Evolutionary conservation across 768 basidiomycete species (phyloP).

Genomic region (Mycena rebaudengoi): DNA sequence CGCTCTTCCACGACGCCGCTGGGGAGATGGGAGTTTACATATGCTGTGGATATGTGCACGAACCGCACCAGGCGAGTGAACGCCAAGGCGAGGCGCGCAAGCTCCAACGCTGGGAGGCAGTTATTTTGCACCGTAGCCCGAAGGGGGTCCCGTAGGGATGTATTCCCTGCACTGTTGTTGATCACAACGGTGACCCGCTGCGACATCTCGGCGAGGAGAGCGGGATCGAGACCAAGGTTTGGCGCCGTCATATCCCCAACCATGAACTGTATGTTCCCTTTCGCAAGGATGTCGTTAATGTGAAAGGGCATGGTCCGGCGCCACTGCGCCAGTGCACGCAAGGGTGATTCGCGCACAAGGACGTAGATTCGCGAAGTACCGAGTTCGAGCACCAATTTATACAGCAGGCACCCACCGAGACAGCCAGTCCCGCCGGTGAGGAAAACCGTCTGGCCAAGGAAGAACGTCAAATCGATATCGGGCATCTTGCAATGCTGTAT

Average conservation of each 20-base stretch:
- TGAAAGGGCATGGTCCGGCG: neutral
- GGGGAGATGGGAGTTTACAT: neutral
- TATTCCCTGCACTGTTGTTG: neutral
- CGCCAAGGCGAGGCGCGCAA: neutral
- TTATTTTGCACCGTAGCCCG: neutral
- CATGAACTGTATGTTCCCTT: neutral
- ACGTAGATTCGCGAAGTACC: neutral
- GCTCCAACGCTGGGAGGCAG: neutral
- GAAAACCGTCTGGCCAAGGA: neutral
- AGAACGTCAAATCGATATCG: too few species aligned
- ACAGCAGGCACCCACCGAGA: neutral
- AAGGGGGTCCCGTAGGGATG: neutral
- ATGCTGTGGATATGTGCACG: neutral
- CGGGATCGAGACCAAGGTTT: neutral
- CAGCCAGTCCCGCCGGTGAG: slow-evolving; percentile 1
- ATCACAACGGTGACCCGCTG: neutral
- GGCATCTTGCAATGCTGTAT: too few species aligned
- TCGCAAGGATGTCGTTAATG: neutral
- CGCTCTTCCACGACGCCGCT: neutral
- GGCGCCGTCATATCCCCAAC: neutral
- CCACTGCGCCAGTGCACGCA: neutral
- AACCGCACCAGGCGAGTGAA: neutral
- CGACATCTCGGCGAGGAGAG: neutral
- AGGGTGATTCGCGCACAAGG: neutral
- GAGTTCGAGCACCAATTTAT: neutral